Percentiles rank a stretch among this genome's conserved stretches.
Evolutionary conservation across 495 filamentous ascomycete species (phyloP).

Genomic region (Pyrenula aspistea): DNA sequence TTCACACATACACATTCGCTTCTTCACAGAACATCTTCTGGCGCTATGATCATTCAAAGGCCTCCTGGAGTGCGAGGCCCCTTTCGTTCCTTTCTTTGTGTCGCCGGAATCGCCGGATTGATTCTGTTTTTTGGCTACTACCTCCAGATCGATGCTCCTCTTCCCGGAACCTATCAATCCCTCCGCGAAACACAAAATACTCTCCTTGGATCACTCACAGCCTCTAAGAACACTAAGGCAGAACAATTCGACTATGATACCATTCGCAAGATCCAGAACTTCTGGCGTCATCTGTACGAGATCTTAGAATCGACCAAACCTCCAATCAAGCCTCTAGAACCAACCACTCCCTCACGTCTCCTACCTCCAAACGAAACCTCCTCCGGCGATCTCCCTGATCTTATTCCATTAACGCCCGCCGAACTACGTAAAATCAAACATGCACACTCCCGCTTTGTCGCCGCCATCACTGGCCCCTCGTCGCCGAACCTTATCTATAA

Average conservation of each 20-base stretch:
- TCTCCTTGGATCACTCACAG: background rate
- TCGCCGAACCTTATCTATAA: slow-evolving; percentile 22
- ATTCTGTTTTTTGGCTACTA: background rate
- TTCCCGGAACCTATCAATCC: background rate
- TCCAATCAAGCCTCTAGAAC: background rate
- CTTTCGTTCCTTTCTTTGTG: background rate
- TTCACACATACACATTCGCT: background rate
- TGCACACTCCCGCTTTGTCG: background rate
- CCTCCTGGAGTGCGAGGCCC: background rate
- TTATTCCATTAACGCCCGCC: background rate
- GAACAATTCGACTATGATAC: background rate
- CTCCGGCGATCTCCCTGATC: background rate
- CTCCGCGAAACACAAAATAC: background rate
- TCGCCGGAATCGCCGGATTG: background rate
- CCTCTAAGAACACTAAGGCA: background rate
- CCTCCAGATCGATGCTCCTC: background rate
- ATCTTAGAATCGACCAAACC: background rate
- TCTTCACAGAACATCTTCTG: background rate
- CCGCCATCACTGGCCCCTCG: background rate
- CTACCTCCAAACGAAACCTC: background rate
- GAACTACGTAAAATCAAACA: background rate
- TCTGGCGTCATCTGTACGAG: background rate
- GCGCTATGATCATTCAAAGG: background rate
- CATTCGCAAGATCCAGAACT: background rate
- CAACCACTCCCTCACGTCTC: background rate